These are phyloP conservation scores for Proliferodiscus dingleyae DNA, from an alignment of 2,329 filamentous ascomycete genomes.

Conservation along the genomic window DNA sequence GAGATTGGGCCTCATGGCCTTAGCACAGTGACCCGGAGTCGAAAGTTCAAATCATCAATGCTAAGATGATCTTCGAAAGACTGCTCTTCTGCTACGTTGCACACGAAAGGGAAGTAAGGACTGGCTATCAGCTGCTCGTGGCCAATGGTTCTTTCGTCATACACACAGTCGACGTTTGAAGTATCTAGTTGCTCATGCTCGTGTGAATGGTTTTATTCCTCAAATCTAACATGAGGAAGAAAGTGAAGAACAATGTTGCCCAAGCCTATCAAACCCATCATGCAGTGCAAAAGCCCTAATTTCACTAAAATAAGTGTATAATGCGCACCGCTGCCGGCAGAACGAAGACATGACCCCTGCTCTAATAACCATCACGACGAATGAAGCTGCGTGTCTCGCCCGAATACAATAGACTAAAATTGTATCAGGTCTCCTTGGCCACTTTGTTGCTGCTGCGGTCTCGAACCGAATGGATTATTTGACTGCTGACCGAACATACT, in stretches of 20 bases:
- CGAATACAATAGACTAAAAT: conserved; percentile 18
- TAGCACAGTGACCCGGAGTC: no score
- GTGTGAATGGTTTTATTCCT: conserved; percentile 22
- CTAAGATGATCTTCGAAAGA: no score
- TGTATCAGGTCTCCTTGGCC: conserved; percentile 31
- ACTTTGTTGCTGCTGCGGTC: conserved; percentile 42
- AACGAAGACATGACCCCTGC: conserved; percentile 3
- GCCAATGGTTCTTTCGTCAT: no score
- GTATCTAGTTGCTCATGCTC: conserved; percentile 12
- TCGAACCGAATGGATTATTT: conserved; percentile 54
- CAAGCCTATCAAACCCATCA: conserved; percentile 11
- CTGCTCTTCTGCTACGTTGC: no score
- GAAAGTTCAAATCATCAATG: no score
- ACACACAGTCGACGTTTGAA: no score
- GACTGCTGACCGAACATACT: conserved; percentile 41
- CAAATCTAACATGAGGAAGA: conserved; percentile 20
- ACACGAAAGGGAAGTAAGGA: no score
- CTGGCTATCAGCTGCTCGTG: no score
- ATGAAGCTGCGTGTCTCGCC: conserved; percentile 8
- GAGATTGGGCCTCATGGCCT: no score
- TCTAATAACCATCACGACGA: conserved; percentile 8
- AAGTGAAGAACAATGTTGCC: conserved; percentile 10
- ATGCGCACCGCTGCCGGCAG: conserved; percentile 19
- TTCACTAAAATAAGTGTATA: conserved; percentile 17
- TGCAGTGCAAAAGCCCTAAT: conserved; percentile 8